Percentiles rank a stretch among this genome's conserved stretches.
These are phyloP conservation scores for Plenodomus tracheiphilus DNA, from an alignment of 2,329 filamentous ascomycete species.

Conservation along the genomic window DNA sequence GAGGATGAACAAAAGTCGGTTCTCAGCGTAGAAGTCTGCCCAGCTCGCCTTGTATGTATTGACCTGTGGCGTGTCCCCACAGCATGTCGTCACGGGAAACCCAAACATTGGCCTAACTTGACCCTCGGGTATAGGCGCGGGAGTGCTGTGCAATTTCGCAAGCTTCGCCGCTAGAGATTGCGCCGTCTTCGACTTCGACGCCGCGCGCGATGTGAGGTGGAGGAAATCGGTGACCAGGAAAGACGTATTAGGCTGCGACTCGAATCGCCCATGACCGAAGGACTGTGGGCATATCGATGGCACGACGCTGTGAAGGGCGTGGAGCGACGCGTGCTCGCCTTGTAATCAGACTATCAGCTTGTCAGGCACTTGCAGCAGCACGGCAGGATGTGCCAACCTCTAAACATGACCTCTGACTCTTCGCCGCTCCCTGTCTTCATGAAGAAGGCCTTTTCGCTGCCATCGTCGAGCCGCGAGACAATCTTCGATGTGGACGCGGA, in stretches of 20 bases:
- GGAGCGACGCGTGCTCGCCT: constrained; percentile 83
- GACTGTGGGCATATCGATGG: constrained; percentile 76
- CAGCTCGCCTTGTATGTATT: constrained; percentile 75
- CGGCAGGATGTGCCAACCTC: constrained; percentile 49
- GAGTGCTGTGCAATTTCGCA: constrained; percentile 75
- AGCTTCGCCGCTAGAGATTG: constrained; percentile 72
- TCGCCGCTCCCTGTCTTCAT: constrained; percentile 69
- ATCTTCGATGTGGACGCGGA: constrained; percentile 67
- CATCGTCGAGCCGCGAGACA: constrained; percentile 51
- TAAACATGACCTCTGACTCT: constrained; percentile 69
- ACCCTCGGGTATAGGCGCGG: constrained; percentile 67
- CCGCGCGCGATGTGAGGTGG: constrained; percentile 51
- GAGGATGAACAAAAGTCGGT: constrained; percentile 69
- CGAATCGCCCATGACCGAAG: constrained; percentile 69
- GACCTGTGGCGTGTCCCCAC: constrained; percentile 80
- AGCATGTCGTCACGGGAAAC: constrained; percentile 83
- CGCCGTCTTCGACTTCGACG: constrained; percentile 30
- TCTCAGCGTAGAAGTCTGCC: constrained; percentile 84
- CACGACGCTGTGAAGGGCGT: constrained; percentile 73
- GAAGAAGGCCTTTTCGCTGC: constrained; percentile 63
- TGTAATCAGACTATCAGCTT: constrained; percentile 12
- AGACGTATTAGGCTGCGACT: constrained; percentile 51
- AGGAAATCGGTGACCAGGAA: constrained; percentile 79
- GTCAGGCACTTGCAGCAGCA: neutral
- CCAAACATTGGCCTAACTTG: constrained; percentile 70